A percentile compares a stretch with the other conserved stretches of the same genome.
phyloP scores from a whole-genome alignment of 2,329 filamentous ascomycete genomes.

The Monosporascus sp. region DNA sequence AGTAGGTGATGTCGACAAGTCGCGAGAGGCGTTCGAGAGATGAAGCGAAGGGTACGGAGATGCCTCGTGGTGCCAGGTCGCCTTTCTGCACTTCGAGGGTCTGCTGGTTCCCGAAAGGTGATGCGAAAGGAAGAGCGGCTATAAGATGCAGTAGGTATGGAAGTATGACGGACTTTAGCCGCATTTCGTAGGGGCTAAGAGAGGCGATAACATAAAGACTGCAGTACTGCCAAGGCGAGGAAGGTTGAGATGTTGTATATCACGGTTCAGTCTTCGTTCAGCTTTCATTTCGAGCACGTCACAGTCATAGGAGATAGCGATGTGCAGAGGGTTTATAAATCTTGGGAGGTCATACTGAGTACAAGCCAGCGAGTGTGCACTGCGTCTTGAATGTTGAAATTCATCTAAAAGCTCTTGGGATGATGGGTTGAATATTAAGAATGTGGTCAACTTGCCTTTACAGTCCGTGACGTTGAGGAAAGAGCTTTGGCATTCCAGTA shows the following conservation, averaged over 20 bases:
- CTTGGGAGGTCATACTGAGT: too few relatives aligned
- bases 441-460: too few relatives aligned
- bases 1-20: slow-evolving; percentile 91
- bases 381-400: too few relatives aligned
- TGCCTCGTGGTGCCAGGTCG: slow-evolving; percentile 14
- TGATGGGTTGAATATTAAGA: too few relatives aligned
- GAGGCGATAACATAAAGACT: background rate
- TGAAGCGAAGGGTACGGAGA: slow-evolving; percentile 65
- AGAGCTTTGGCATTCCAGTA: too few relatives aligned
- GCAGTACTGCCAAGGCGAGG: background rate
- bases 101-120: slow-evolving; percentile 9
- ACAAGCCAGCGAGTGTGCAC: too few relatives aligned
- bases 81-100: slow-evolving; percentile 4
- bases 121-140: slow-evolving; percentile 8
- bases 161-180: background rate
- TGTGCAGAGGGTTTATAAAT: too few relatives aligned
- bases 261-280: background rate
- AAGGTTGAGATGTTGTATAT: background rate
- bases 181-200: background rate
- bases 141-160: slow-evolving; percentile 1
- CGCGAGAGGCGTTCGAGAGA: slow-evolving; percentile 84
- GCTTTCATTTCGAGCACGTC: too few relatives aligned
- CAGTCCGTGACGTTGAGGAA: too few relatives aligned
- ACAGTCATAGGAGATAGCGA: too few relatives aligned
- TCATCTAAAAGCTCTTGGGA: too few relatives aligned